A percentile compares a stretch with the other conserved stretches of the same genome.
These are phyloP conservation scores for Adansonia gregorii DNA, from an alignment of 441 rosid genomes.

Conservation along the genomic window DNA sequence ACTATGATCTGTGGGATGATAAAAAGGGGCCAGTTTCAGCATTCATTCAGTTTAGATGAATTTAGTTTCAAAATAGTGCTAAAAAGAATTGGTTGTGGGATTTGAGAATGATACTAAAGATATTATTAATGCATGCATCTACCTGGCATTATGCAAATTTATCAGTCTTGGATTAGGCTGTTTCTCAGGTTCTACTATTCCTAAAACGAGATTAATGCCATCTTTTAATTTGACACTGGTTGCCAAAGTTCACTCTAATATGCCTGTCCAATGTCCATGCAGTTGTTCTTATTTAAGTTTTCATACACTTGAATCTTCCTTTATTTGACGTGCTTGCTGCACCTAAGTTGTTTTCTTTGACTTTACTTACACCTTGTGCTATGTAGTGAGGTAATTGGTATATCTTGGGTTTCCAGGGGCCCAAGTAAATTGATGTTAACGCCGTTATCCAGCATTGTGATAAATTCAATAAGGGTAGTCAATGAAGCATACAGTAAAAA, in stretches of 20 bases:
- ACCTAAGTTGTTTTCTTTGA: constrained; percentile 19
- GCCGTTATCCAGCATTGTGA: constrained; percentile 59
- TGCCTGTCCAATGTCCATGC: background rate
- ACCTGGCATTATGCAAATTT: background rate
- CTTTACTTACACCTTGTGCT: background rate
- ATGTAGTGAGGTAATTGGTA: constrained; percentile 4
- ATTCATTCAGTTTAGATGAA: constrained; percentile 12
- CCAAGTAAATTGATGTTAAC: constrained; percentile 54
- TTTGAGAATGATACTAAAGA: constrained; percentile 5
- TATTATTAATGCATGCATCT: background rate
- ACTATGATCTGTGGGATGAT: background rate
- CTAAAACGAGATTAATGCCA: background rate
- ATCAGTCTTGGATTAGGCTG: background rate
- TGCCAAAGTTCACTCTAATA: constrained; percentile 3
- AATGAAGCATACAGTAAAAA: constrained; percentile 37
- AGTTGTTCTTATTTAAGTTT: background rate
- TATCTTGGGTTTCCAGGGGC: constrained; percentile 49
- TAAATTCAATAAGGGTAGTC: constrained; percentile 47
- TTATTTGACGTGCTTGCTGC: constrained; percentile 10
- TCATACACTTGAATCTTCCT: background rate
- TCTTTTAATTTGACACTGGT: background rate
- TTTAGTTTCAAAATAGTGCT: constrained; percentile 2
- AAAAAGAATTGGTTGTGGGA: background rate
- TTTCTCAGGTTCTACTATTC: background rate
- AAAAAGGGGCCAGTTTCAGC: background rate